These are phyloP conservation scores for Cercospora sesami DNA, from an alignment of 2,329 filamentous ascomycete species.

Conservation along the genomic window DNA sequence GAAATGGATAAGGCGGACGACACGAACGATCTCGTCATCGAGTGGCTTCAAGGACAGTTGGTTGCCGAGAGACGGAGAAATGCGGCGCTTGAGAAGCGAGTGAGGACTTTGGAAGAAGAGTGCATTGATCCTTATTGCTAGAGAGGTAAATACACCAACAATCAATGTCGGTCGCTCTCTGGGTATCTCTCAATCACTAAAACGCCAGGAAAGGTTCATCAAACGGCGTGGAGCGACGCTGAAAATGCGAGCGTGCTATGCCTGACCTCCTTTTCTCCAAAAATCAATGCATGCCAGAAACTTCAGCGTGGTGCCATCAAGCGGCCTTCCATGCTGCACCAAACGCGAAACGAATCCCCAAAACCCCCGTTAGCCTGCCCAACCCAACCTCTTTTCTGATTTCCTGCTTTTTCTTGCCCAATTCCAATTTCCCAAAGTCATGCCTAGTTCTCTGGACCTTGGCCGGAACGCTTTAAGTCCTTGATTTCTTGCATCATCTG, in stretches of 20 bases:
- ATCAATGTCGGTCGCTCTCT: background rate
- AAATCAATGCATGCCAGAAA: background rate
- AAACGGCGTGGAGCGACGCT: background rate
- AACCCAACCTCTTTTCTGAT: background rate
- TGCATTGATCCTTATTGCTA: constrained; percentile 1
- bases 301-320: background rate
- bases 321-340: too few species aligned
- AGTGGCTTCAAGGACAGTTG: constrained; percentile 4
- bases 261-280: background rate
- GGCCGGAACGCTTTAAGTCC: constrained; percentile 15
- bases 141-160: background rate
- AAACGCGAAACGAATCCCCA: background rate
- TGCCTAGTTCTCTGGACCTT: background rate
- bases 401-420: background rate
- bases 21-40: background rate
- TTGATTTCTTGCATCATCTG: constrained; percentile 25
- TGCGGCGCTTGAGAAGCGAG: background rate
- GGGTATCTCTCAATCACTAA: background rate
- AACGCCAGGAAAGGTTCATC: background rate
- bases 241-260: background rate
- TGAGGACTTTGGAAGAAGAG: constrained; percentile 8
- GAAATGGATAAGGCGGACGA: background rate
- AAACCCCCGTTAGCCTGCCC: background rate
- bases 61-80: background rate
- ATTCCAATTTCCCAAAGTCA: background rate